Conservation (phyloP, 441 rosid species). For the Bruguiera hainesii region DNA sequence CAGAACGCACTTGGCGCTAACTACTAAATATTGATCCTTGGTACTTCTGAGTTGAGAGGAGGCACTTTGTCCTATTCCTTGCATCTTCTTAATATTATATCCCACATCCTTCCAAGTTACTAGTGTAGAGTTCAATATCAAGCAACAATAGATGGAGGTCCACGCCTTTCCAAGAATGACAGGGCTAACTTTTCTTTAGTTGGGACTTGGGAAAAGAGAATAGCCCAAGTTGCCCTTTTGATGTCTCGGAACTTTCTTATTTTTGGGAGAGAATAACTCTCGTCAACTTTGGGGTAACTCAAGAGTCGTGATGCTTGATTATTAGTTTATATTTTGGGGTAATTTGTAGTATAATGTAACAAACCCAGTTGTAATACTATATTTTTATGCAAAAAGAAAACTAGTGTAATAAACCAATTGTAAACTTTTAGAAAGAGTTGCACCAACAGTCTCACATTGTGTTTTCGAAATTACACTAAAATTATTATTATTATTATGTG, state of each 20-base stretch:
- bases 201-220: neutral
- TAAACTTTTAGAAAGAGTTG: no score
- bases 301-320: no score
- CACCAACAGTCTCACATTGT: no score
- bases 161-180: neutral
- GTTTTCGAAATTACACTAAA: no score
- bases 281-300: no score
- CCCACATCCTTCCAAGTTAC: conserved; percentile 26
- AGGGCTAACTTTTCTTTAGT: neutral
- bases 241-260: neutral
- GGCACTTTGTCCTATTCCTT: conserved; percentile 13
- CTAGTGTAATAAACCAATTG: no score
- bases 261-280: conserved; percentile 1
- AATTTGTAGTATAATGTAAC: no score
- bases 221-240: conserved; percentile 4
- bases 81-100: conserved; percentile 22
- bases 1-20: neutral
- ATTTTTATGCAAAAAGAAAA: no score
- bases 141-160: neutral
- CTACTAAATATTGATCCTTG: conserved; percentile 7
- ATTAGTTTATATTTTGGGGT: no score
- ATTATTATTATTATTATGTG: no score
- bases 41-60: conserved; percentile 7
- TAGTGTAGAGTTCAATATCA: conserved; percentile 5
- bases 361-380: no score